Conservation (phyloP, 225 moss, liverwort and hornwort genomes). For the Straminergon stramineum region DNA sequence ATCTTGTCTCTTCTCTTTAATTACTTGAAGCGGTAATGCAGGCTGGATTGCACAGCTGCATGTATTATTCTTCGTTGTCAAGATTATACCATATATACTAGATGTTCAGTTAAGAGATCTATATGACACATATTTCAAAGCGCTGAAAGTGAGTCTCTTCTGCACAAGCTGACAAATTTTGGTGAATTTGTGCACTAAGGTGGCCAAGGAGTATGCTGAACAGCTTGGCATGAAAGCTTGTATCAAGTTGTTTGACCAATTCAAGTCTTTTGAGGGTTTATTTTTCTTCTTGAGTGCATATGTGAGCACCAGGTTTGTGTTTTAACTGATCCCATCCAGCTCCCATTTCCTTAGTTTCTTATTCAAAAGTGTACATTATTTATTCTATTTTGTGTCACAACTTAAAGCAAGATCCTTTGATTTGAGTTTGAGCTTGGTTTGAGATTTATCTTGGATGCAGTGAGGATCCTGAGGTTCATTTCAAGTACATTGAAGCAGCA, state of each 20-base stretch:
- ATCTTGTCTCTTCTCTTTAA: not conserved
- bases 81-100: not conserved
- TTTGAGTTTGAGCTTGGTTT: too few species aligned
- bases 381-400: not conserved
- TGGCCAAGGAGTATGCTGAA: slow-evolving; percentile 92
- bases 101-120: not conserved
- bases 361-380: not conserved
- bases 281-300: slow-evolving; percentile 89
- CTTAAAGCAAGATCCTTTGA: not conserved
- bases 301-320: slow-evolving; percentile 61
- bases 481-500: slow-evolving; percentile 93
- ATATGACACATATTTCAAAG: not conserved
- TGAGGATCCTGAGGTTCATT: slow-evolving; percentile 94
- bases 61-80: not conserved
- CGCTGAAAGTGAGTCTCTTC: not conserved
- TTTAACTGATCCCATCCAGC: not conserved
- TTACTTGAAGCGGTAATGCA: not conserved
- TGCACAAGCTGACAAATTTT: not conserved
- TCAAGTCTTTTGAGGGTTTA: slow-evolving; percentile 85
- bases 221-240: slow-evolving; percentile 83
- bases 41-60: not conserved
- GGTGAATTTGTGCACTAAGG: slow-evolving; percentile 33
- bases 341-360: not conserved
- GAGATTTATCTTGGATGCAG: slow-evolving; percentile 8
- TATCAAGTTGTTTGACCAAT: slow-evolving; percentile 85